phyloP scores from a whole-genome alignment of 768 basidiomycete species.

The Tephrocybe sp. region DNA sequence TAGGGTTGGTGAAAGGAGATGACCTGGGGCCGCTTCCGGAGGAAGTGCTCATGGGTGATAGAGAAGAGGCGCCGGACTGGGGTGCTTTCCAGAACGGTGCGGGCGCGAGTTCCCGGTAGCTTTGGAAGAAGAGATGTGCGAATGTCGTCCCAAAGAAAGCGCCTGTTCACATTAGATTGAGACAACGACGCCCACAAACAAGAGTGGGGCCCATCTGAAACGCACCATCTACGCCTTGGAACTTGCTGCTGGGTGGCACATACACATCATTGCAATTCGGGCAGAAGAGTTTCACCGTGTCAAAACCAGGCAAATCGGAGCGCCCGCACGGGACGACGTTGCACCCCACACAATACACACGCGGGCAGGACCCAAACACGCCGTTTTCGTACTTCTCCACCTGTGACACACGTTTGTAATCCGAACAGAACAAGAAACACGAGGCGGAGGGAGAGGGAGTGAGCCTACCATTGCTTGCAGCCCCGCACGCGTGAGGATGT shows the following conservation, averaged over 20 bases:
- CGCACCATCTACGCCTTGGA: conserved; percentile 93
- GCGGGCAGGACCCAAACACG: conserved; percentile 91
- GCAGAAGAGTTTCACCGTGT: conserved; percentile 97
- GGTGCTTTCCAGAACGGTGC: conserved; percentile 89
- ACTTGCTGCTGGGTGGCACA: conserved; percentile 91
- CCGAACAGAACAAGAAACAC: conserved; percentile 7
- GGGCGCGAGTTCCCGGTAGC: conserved; percentile 92
- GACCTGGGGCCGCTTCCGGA: conserved; percentile 47
- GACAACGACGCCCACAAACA: conserved; percentile 5
- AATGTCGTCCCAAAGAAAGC: conserved; percentile 99
- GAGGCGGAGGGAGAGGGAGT: conserved; percentile 15
- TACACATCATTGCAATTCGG: conserved; percentile 98
- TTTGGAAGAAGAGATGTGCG: conserved; percentile 96
- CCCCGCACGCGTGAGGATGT: conserved; percentile 92
- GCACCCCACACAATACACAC: conserved; percentile 88
- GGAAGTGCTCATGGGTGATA: conserved; percentile 55
- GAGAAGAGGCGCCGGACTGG: conserved; percentile 54
- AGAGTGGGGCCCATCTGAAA: conserved; percentile 9
- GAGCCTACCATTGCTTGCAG: conserved; percentile 87
- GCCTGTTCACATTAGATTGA: conserved; percentile 61
- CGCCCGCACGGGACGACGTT: conserved; percentile 95
- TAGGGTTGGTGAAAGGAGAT: conserved; percentile 80
- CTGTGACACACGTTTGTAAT: conserved; percentile 39
- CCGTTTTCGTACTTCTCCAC: conserved; percentile 94
- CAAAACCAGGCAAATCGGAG: conserved; percentile 92